Conservation (phyloP, 768 basidiomycete species). For the Plicaturopsis crispa region DNA sequence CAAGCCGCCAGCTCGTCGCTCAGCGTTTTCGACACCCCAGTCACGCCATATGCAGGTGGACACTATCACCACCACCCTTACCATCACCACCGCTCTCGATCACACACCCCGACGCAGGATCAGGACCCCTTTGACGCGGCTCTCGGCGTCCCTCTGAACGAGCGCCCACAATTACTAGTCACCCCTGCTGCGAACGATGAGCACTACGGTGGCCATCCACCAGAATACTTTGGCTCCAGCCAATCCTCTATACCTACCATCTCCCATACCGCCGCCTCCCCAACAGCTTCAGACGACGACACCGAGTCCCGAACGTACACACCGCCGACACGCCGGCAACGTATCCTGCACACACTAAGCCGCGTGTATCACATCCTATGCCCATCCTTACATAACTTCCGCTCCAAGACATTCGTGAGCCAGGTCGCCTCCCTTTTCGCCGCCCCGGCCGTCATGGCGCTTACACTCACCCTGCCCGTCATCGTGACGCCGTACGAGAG, state of each 20-base stretch:
- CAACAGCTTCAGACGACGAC: slow-evolving; percentile 25
- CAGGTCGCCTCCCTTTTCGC: slow-evolving; percentile 74
- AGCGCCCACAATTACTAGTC: slow-evolving; percentile 27
- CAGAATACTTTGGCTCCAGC: slow-evolving; percentile 5
- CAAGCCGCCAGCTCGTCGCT: slow-evolving; percentile 58
- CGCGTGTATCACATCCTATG: slow-evolving; percentile 62
- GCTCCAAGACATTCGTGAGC: slow-evolving; percentile 60
- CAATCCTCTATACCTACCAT: slow-evolving; percentile 44
- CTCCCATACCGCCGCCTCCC: slow-evolving; percentile 47
- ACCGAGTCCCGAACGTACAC: slow-evolving; percentile 37
- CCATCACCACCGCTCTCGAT: slow-evolving; percentile 40
- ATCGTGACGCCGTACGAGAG: slow-evolving; percentile 56
- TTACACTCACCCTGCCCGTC: slow-evolving; percentile 90
- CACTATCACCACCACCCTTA: slow-evolving; percentile 55
- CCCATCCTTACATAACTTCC: slow-evolving; percentile 75
- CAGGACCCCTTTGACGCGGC: slow-evolving; percentile 44
- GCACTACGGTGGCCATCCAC: too few species aligned
- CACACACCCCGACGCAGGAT: slow-evolving; percentile 25
- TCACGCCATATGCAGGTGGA: slow-evolving; percentile 70
- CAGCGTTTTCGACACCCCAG: slow-evolving; percentile 53
- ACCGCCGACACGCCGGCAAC: slow-evolving; percentile 34
- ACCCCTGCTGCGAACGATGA: slow-evolving; percentile 18
- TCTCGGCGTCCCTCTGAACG: slow-evolving; percentile 42
- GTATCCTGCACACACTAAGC: slow-evolving; percentile 25
- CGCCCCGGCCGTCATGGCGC: slow-evolving; percentile 74